A percentile compares a stretch with the other conserved stretches of the same genome.
Evolutionary conservation across 345 rosid species (phyloP).

Genomic region (Syzygium aromaticum): DNA sequence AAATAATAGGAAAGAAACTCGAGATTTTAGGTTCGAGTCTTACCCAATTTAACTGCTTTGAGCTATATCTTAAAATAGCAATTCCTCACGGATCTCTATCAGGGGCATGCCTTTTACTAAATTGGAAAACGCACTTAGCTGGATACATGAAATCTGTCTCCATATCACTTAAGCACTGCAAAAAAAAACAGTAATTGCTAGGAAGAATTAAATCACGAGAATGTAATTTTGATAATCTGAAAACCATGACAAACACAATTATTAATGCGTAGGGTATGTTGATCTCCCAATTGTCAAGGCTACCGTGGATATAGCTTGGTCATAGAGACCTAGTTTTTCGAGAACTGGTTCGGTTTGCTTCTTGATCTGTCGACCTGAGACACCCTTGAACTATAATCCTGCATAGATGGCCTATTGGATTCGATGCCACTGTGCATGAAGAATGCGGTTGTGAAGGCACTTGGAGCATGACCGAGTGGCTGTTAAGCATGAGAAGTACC

Average conservation of each 20-base stretch:
- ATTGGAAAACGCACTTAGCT: not conserved
- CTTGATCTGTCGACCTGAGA: not conserved
- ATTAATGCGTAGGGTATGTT: too few relatives aligned
- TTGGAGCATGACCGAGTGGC: conserved; percentile 26
- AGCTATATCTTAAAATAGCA: not conserved
- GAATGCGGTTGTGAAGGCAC: conserved; percentile 29
- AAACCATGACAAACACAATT: too few relatives aligned
- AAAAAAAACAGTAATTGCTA: not conserved
- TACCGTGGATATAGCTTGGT: not conserved
- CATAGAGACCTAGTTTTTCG: not conserved
- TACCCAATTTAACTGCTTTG: not conserved
- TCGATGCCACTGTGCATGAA: not conserved
- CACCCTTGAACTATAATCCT: not conserved
- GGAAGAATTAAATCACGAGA: not conserved
- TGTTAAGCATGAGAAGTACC: conserved; percentile 34
- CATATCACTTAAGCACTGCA: not conserved
- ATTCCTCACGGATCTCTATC: not conserved
- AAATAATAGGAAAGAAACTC: not conserved
- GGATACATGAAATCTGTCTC: not conserved
- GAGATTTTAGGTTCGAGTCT: not conserved
- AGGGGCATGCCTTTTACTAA: not conserved
- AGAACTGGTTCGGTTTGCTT: not conserved
- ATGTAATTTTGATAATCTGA: too few relatives aligned
- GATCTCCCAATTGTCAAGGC: not conserved
- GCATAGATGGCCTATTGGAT: not conserved